Base-by-base conservation (phyloP, 1,139 yeast genomes). In the Diutina siamensis region DNA sequence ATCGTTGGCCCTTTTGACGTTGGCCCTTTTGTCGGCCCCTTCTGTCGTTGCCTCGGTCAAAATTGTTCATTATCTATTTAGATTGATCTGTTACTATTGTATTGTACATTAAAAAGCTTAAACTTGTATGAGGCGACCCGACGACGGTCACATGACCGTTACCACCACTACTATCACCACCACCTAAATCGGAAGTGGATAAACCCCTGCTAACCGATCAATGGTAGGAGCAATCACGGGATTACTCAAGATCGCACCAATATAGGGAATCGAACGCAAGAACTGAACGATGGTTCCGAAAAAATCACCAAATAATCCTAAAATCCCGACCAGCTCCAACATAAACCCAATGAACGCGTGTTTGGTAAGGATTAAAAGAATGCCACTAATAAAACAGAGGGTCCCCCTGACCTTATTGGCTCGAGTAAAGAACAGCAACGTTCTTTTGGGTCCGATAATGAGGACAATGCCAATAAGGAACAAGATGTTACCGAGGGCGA, bases 221-320 rank as follows among this genome's bases (percentile, higher is more conserved):
- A 71, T 64, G 34, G 71, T 76, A 17, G 97, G 97, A 1, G 96
- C 96, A 44, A 92, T 64, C 15, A 67, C 63, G 1, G 97, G 97
- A 59, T 83, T 79, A 44, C 92, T 81, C 51, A 92, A 73, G 7
- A 88, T 52, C 40, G 94, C 94, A 0, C 98, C 98, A 50, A 92
- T 80, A 48, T 85, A 61, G 2, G 98, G 98, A 57, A 92, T 65
- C 2, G 94, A 83, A 58, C 97, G 74, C 56, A 92, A 71, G 57
- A 92, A 89, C 54, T 86, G 85, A n/a, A 92, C 76, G 48, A 92
- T 81, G 20, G 95, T 86, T 13, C 95, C 92, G 57, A 87, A 83
- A 60, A 87, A 86, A 62, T 87, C 95, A 33, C 95, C 97, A 64
- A 92, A 92, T 46, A 92, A 69, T 5, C 89, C 89, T 52, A 89